These are phyloP conservation scores for Phytophthora litchii DNA, from an alignment of 352 stramenopile species.

Conservation along the genomic window DNA sequence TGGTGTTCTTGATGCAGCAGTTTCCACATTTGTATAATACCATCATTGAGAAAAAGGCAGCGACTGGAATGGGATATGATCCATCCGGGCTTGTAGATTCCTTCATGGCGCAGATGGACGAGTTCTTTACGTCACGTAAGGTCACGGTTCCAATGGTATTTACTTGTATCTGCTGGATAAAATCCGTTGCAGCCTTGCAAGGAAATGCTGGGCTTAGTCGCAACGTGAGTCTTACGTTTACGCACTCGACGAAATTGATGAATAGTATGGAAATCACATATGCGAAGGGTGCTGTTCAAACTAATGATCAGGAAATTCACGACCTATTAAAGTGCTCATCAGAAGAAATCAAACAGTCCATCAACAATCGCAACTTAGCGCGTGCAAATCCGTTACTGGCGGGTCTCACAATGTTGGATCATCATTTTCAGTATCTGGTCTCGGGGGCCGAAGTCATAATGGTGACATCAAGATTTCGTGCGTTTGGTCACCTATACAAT, in stretches of 20 bases:
- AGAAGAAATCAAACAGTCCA: conserved; percentile 14
- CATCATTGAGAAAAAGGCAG: conserved; percentile 17
- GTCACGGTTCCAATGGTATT: conserved; percentile 36
- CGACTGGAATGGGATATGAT: conserved; percentile 4
- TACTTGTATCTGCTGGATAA: conserved; percentile 38
- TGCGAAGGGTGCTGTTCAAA: conserved; percentile 22
- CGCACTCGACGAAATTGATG: conserved; percentile 25
- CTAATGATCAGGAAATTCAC: conserved; percentile 21
- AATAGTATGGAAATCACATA: conserved; percentile 23
- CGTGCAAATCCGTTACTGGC: conserved; percentile 40
- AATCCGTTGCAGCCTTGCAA: conserved; percentile 35
- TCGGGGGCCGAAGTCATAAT: conserved; percentile 30
- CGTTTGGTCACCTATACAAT: conserved; percentile 41
- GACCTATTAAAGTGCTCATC: conserved; percentile 1
- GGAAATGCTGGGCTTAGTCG: conserved; percentile 25
- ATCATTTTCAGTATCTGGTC: conserved; percentile 31
- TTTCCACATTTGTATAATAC: conserved; percentile 33
- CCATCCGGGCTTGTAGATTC: conserved; percentile 12
- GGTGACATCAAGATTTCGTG: conserved; percentile 33
- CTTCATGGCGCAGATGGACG: conserved; percentile 28
- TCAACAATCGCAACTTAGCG: conserved; percentile 9
- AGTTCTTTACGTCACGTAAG: conserved; percentile 32
- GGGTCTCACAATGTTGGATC: conserved; percentile 29
- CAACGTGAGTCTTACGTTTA: conserved; percentile 33
- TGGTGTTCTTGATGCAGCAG: conserved; percentile 32